Percentiles rank a stretch among this genome's conserved stretches.
phyloP scores from a whole-genome alignment of 1,284 basidiomycete genomes.

The Singerocomus rubriflavus region DNA sequence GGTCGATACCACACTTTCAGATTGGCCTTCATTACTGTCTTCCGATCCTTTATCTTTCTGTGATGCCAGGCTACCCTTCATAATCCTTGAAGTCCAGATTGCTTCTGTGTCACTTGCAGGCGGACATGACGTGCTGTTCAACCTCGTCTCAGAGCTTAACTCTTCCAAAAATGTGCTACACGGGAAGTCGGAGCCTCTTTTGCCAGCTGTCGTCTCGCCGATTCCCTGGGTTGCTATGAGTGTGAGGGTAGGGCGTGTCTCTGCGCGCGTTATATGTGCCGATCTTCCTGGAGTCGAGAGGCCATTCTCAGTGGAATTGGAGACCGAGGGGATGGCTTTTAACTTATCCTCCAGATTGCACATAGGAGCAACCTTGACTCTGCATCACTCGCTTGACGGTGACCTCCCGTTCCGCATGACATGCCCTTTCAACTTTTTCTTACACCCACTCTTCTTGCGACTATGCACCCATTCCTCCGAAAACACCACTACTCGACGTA shows the following conservation, averaged over 20 bases:
- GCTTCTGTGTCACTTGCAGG: conserved; percentile 50
- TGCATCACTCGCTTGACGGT: conserved; percentile 20
- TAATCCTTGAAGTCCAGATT: conserved; percentile 50
- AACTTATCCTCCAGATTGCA: conserved; percentile 36
- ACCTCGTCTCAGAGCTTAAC: conserved; percentile 30
- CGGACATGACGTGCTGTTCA: conserved; percentile 47
- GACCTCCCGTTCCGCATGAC: conserved; percentile 38
- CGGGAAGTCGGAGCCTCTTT: conserved; percentile 17
- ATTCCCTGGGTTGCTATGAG: conserved; percentile 54
- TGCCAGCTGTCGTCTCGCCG: conserved; percentile 35
- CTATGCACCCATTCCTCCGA: conserved; percentile 35
- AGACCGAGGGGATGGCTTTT: conserved; percentile 45
- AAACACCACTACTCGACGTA: conserved; percentile 20
- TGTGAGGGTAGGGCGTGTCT: conserved; percentile 46
- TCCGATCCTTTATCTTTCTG: conserved; percentile 44
- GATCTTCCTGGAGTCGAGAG: conserved; percentile 33
- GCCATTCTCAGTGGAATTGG: conserved; percentile 50
- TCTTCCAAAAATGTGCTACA: conserved; percentile 20
- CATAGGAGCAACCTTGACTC: conserved; percentile 24
- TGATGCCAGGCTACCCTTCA: conserved; percentile 57
- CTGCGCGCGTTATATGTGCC: conserved; percentile 47
- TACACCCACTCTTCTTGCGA: conserved; percentile 47
- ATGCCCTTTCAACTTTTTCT: conserved; percentile 33
- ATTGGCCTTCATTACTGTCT: conserved; percentile 50
- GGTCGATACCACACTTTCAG: conserved; percentile 46